These are phyloP conservation scores for Thelonectria rubi DNA, from an alignment of 2,329 filamentous ascomycete species.

Conservation along the genomic window DNA sequence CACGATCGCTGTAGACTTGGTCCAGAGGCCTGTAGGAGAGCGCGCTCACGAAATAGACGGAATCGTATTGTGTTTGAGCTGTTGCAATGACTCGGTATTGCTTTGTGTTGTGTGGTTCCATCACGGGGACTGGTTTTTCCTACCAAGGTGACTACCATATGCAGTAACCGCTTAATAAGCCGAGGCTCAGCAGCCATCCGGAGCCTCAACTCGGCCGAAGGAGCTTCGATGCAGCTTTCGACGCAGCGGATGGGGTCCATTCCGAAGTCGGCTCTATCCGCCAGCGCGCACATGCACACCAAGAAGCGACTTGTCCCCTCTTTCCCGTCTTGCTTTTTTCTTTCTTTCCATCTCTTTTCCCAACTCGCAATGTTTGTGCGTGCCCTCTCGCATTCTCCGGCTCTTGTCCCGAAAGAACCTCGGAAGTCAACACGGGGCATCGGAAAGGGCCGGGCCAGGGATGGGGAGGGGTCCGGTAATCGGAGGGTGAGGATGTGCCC, in stretches of 20 bases:
- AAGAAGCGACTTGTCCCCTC: not conserved
- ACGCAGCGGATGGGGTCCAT: slow-evolving; percentile 6
- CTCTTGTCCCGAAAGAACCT: not conserved
- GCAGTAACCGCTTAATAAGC: too few relatives aligned
- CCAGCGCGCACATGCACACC: not conserved
- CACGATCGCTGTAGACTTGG: slow-evolving; percentile 29
- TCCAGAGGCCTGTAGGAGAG: slow-evolving; percentile 19
- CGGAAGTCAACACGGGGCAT: slow-evolving; percentile 8
- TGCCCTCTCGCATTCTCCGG: not conserved
- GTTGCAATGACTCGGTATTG: not conserved
- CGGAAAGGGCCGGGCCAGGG: slow-evolving; percentile 9
- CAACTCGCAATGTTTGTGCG: not conserved
- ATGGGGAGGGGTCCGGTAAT: not conserved
- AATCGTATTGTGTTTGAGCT: slow-evolving; percentile 21
- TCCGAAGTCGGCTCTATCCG: not conserved
- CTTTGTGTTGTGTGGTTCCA: not conserved
- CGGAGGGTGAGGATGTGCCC: not conserved
- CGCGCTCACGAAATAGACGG: slow-evolving; percentile 33
- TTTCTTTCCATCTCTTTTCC: not conserved
- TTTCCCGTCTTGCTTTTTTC: too few relatives aligned
- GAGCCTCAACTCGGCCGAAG: not conserved
- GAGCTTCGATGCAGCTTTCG: not conserved
- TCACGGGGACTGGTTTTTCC: too few relatives aligned
- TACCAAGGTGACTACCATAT: too few relatives aligned
- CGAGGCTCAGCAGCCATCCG: not conserved